Evolutionary conservation across 192 early-diverging fungal genomes (phyloP).

Genomic region (Podila minutissima): DNA sequence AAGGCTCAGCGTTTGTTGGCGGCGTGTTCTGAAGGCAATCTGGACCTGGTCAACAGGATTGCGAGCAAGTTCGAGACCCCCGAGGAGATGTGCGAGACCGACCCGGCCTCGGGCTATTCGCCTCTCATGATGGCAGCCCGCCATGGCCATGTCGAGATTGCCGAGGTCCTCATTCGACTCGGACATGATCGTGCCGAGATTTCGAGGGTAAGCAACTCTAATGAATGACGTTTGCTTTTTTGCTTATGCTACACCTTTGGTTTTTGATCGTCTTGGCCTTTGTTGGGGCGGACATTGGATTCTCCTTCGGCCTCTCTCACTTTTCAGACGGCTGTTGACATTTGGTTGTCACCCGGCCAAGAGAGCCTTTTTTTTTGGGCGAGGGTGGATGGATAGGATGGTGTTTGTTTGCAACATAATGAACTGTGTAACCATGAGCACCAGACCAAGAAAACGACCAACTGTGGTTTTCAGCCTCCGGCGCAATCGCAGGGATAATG

Average conservation of each 20-base stretch:
- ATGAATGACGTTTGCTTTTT: neutral
- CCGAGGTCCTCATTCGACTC: slow-evolving; percentile 36
- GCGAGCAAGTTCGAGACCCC: slow-evolving; percentile 39
- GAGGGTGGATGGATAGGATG: no score
- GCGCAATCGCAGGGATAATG: no score
- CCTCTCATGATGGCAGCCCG: slow-evolving; percentile 45
- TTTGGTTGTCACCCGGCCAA: neutral
- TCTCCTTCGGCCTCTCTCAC: no score
- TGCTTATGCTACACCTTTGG: neutral
- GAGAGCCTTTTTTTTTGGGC: no score
- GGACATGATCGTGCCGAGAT: slow-evolving; percentile 41
- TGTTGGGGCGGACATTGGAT: slow-evolving; percentile 5
- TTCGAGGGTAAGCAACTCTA: slow-evolving; percentile 22
- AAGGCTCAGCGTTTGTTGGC: slow-evolving; percentile 38
- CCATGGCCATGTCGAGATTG: slow-evolving; percentile 41
- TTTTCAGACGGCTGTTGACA: neutral
- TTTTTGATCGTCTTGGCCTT: neutral
- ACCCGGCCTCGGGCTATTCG: slow-evolving; percentile 35
- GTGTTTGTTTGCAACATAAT: no score
- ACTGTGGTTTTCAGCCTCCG: no score
- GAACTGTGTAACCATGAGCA: no score
- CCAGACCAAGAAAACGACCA: no score
- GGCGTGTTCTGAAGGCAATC: slow-evolving; percentile 35
- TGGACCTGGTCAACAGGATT: slow-evolving; percentile 42
- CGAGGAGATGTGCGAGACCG: slow-evolving; percentile 30